Base-by-base conservation (phyloP, 2,329 filamentous ascomycete species). In the Mollisiaceae sp. region DNA sequence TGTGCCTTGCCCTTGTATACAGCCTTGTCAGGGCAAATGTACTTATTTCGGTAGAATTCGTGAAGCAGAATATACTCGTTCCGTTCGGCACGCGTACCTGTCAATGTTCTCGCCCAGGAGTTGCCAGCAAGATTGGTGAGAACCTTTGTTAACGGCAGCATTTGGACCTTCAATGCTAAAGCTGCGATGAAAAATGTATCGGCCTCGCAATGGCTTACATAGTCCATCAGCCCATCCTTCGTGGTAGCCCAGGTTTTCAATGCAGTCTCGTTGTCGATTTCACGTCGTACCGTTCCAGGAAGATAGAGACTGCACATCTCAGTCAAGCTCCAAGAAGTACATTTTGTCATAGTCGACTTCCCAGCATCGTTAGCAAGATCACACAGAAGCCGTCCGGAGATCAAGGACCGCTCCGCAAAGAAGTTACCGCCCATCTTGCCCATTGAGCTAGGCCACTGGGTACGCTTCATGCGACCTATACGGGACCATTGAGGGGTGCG, bases 41-140 rank as follows among this genome's bases (percentile, higher is more conserved):
- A 99, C 78, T 97, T 98, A 79, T 95, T 97, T 68, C 91, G 90
- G 77, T 97, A 87, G 76, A 99, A 99, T 75, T 98, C 94, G 73
- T 99, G 95, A 5, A 99, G 86, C 76, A 99, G 76, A 92, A 99
- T 99, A 84, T 97, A 99, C 80, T 99, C 95, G 79, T 99, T 99
- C 41, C 95, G 91, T 81, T 99, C 95, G 9, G 95, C 95, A 76
- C 95, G 90, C 22, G 95, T 99, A 78, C 95, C 95, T 43, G 93
- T 97, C 47, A 99, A 82, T 2, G 95, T 99, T 76, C 95, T 89
- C 62, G 94, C 94, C 95, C 95, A 99, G 0, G 95, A 98, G 78
- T 99, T 99, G 72, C 95, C 95, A 67, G 95, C 95, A 77, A 99
- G 83, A 74, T 98, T 98, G 15, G 95, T 99, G 69, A 99, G 82